phyloP scores from a whole-genome alignment of 2,329 filamentous ascomycete species.

The Colletotrichum sp. region DNA sequence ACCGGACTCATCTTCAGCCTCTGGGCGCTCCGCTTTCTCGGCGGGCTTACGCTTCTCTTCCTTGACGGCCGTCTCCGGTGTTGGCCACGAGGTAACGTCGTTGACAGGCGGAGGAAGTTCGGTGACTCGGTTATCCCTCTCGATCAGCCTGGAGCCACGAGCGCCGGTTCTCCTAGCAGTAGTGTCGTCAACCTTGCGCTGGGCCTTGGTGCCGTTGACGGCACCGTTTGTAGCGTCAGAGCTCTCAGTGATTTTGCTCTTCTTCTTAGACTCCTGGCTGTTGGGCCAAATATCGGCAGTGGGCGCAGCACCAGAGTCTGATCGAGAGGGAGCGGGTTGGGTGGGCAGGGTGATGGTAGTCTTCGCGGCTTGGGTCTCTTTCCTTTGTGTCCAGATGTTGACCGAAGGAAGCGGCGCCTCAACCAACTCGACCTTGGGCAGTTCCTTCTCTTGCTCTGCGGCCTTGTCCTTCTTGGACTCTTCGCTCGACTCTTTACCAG shows the following conservation, averaged over 20 bases:
- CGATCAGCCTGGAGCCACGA: conserved; percentile 49
- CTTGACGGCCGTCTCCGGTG: conserved; percentile 74
- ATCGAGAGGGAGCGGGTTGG: conserved; percentile 19
- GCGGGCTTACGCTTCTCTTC: conserved; percentile 77
- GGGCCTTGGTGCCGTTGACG: conserved; percentile 43
- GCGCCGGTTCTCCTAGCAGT: conserved; percentile 42
- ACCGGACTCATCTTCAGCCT: conserved; percentile 66
- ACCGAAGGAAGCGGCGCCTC: conserved; percentile 84
- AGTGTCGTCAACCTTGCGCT: conserved; percentile 49
- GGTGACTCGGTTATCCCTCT: conserved; percentile 34
- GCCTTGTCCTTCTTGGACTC: conserved; percentile 58
- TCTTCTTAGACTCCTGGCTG: conserved; percentile 54
- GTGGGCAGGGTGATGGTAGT: conserved; percentile 36
- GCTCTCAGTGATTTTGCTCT: conserved; percentile 27
- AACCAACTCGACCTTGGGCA: conserved; percentile 69
- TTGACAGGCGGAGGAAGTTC: conserved; percentile 66
- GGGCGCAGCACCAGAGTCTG: conserved; percentile 23
- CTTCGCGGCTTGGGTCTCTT: conserved; percentile 67
- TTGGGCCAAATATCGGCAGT: conserved; percentile 30
- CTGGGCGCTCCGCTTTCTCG: conserved; percentile 61
- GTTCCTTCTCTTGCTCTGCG: conserved; percentile 64
- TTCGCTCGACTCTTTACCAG: conserved; percentile 48
- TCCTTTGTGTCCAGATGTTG: conserved; percentile 87
- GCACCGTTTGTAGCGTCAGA: conserved; percentile 25
- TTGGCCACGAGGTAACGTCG: conserved; percentile 87